Evolutionary conservation across 768 basidiomycete genomes (phyloP), one percentile per base, ranked within the genome.

Genomic region (Auricularia sp.): DNA sequence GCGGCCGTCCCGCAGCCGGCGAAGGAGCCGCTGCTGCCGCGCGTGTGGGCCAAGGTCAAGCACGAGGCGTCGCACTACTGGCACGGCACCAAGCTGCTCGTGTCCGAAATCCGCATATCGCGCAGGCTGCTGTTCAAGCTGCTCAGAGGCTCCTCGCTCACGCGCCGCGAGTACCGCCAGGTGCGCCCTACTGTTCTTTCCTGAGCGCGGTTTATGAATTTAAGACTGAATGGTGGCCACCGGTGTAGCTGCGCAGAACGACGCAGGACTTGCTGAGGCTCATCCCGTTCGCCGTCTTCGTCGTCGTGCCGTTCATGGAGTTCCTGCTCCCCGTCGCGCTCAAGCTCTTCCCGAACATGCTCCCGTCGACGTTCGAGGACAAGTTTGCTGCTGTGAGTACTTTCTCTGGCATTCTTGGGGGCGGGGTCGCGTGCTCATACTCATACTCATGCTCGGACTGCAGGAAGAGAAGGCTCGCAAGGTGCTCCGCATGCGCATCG

Each of bases 281-380:
- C 14, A 87, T 98, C 29, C 97, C 97, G 1, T 99, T 99, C 76
- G 85, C 91, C 6, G 93, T 93, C 61, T 98, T 99, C 77, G 73
- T 98, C 67, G 80, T 97, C 70, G 92, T 99, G 2, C 97, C 97
- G 1, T 98, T 98, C 81, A 98, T 98, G 96, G 97, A 98, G 73
- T 74, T 99, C 18, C 81, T 99, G 3, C 84, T 99, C 2, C 97
- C 97, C 2, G 92, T 99, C 47, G 95, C 94, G 0, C 82, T 99
- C 68, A 97, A 96, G 74, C 77, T 99, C 54, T 99, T 99, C 83
- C 97, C 97, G 14, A 98, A 91, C 75, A 98, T 98, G 93, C 84
- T 99, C 4, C 97, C 97, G 0, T 95, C 92, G 0, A 99, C 97
- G 0, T 98, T 99, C 67, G 94, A 98, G 73, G 96, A 98, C 79